These are phyloP conservation scores for Sporopachydermia cereana DNA, from an alignment of 1,139 yeast genomes.

Conservation along the genomic window DNA sequence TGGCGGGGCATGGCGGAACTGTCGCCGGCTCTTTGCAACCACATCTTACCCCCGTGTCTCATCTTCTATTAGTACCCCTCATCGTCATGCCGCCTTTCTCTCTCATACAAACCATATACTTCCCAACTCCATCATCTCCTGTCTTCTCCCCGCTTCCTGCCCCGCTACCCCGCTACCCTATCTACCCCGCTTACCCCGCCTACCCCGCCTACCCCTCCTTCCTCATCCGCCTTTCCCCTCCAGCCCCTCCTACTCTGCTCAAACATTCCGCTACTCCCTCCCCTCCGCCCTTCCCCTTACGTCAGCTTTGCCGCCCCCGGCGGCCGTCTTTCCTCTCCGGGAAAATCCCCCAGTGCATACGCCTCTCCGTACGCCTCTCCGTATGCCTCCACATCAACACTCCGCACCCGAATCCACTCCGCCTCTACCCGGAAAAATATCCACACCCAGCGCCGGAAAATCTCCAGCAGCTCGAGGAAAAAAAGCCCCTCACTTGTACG, in stretches of 20 bases:
- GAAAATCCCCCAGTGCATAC: not conserved
- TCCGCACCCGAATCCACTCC: slow-evolving; percentile 33
- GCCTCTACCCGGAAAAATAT: slow-evolving; percentile 72
- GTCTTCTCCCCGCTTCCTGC: too few species aligned
- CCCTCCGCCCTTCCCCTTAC: too few species aligned
- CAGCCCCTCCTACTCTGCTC: not conserved
- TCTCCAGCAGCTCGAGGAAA: slow-evolving; percentile 56
- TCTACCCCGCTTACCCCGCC: not conserved
- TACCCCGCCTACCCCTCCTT: not conserved
- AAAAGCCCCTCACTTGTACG: slow-evolving; percentile 42
- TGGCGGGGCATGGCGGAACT: too few species aligned
- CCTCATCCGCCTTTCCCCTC: not conserved
- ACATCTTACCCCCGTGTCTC: too few species aligned
- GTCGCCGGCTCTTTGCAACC: too few species aligned
- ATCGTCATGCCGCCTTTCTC: too few species aligned
- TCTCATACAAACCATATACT: too few species aligned
- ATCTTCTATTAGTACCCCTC: too few species aligned
- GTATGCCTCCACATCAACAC: slow-evolving; percentile 9
- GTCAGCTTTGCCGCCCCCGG: too few species aligned
- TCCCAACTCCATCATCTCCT: too few species aligned
- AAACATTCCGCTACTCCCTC: not conserved
- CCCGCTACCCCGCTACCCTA: slow-evolving; percentile 5
- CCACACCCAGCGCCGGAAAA: slow-evolving; percentile 83
- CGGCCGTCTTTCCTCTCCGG: too few species aligned
- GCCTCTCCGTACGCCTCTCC: slow-evolving; percentile 11